Base-by-base conservation (phyloP, 257 asterid species). In the Ligustrum vulgare region DNA sequence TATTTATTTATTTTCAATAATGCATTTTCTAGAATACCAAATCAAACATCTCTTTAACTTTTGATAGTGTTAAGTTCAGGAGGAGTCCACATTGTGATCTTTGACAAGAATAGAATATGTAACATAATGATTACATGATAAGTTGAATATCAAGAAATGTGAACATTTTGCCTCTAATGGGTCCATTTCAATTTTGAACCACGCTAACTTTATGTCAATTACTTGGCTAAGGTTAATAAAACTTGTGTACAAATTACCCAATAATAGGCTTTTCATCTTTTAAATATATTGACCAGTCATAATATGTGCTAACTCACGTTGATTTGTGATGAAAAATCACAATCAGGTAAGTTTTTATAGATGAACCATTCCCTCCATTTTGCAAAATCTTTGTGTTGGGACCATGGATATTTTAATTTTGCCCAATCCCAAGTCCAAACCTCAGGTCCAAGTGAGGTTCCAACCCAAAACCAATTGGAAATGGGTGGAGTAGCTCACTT, bases 141-240 rank as follows among this genome's bases (percentile, higher is more conserved):
- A 78, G 78, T 75, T 49, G 67, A 64, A 69, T 73, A 43, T 37
- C 12, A 39, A 39, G 45, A 39, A 39, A 41, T 73, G 70, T 37
- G 34, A 36, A n/a, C 36, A 47, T 39, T 20, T n/a, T 69, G 34
- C 73, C 68, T 23, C 60, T 18, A 33, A n/a, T 67, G 43, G 77
- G 83, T 70, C 80, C 83, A 69, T 74, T 37, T 22, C 12, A 32
- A 23, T 71, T 76, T 66, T 67, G 67, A 67, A 65, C 77, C 41
- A 31, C 25, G 47, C 70, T 18, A 15, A 62, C 62, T 49, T 20
- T 54, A 69, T 76, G 70, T 7, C 33, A 64, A 51, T 31, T n/a
- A 32, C 35, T 71, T 9, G 34, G 20, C 20, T 22, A 18, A 51
- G 18, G 25, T 51, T n/a, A 15, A 64, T 77, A 69, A 65, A 37